These are phyloP conservation scores for Arthroderma sp. DNA, from an alignment of 2,329 filamentous ascomycete species.

Conservation along the genomic window DNA sequence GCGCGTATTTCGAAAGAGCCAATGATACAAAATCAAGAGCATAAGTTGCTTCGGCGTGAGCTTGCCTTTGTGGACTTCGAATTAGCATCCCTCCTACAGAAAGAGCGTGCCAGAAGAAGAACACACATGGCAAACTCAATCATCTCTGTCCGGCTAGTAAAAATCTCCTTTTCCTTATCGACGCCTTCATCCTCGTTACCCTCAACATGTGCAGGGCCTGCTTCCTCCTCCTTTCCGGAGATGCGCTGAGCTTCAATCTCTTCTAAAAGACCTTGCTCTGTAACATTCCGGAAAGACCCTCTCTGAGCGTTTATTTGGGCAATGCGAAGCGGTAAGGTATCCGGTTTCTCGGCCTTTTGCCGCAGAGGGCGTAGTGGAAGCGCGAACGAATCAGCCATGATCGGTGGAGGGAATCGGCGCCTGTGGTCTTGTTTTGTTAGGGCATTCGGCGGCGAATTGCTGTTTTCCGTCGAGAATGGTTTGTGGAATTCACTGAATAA, in stretches of 20 bases:
- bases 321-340: constrained; percentile 59
- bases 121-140: constrained; percentile 30
- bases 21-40: constrained; percentile 74
- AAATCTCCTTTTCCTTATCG: constrained; percentile 27
- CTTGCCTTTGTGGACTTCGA: constrained; percentile 20
- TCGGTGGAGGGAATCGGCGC: background rate
- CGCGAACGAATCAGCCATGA: constrained; percentile 31
- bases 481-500: too few species aligned
- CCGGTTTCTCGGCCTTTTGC: constrained; percentile 3
- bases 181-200: constrained; percentile 20
- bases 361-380: constrained; percentile 50
- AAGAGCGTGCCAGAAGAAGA: background rate
- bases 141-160: constrained; percentile 33
- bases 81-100: too few species aligned
- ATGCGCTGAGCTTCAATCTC: constrained; percentile 43
- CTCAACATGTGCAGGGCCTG: constrained; percentile 29
- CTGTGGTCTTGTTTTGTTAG: too few species aligned
- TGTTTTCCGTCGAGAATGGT: too few species aligned
- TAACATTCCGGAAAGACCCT: constrained; percentile 69
- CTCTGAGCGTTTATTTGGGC: constrained; percentile 64
- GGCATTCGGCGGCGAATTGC: too few species aligned
- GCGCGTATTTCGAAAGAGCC: constrained; percentile 67
- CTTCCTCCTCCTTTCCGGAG: constrained; percentile 36
- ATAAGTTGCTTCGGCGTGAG: constrained; percentile 41
- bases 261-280: constrained; percentile 56